phyloP scores from a whole-genome alignment of 164 flowering plant genomes.

The Berberis thunbergii region DNA sequence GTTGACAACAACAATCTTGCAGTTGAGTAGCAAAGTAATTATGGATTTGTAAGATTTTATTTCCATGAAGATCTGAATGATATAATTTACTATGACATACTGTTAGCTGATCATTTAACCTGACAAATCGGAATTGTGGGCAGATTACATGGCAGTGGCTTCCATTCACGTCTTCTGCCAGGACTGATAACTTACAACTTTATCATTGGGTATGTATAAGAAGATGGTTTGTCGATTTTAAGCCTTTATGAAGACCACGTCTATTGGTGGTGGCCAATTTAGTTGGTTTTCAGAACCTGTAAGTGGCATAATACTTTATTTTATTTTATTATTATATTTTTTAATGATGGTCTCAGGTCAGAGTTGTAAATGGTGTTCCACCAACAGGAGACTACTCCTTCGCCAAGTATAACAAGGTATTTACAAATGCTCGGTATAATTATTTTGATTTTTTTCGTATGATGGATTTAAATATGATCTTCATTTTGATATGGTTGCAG shows the following conservation, averaged over 20 bases:
- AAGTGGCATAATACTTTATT: not conserved
- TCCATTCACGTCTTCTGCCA: constrained; percentile 82
- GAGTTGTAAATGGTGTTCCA: constrained; percentile 90
- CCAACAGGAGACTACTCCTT: constrained; percentile 95
- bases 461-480: not conserved
- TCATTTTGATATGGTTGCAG: constrained; percentile 41
- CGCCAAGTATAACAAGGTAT: constrained; percentile 95
- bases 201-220: constrained; percentile 74
- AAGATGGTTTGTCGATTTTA: no score
- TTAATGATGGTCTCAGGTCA: constrained; percentile 44
- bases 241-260: no score
- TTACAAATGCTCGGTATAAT: not conserved
- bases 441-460: not conserved
- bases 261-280: not conserved
- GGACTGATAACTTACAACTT: constrained; percentile 80
- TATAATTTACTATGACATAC: no score
- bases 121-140: constrained; percentile 6
- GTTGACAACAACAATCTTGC: no score
- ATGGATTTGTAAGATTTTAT: no score
- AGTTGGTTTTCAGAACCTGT: not conserved
- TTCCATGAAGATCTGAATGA: no score
- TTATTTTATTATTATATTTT: not conserved
- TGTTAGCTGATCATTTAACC: not conserved
- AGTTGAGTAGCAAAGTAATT: no score
- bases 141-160: constrained; percentile 99